Evolutionary conservation across 2,329 filamentous ascomycete genomes (phyloP), one percentile per base, ranked within the genome.

Genomic region (Cladosporium austrohemisphaericum): DNA sequence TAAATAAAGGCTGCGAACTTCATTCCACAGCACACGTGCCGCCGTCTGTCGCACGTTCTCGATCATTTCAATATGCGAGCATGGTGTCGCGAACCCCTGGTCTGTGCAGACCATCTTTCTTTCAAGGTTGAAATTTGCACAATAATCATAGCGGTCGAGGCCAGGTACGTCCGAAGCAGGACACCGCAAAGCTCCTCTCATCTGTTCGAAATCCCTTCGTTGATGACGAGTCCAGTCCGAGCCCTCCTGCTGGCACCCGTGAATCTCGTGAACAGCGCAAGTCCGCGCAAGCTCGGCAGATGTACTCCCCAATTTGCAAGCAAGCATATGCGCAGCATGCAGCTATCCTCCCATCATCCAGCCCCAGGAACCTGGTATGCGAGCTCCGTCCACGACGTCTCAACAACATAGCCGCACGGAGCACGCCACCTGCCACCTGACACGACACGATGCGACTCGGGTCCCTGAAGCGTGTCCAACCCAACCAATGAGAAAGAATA

Each of bases 21-120:
- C 46, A 52, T 51, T 47, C 41, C 56, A 56, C 53, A 38, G 49
- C 53, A 52, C 56, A 56, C 57, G 57, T 59, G 56, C 56, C 55
- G 57, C 52, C 49, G 49, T 55, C 46, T 51, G 53, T 59, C 49
- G 54, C 54, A 58, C 55, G 49, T 53, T 54, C 46, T 49, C 37
- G 38, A 48, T 45, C 51, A n/a, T 36, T 49, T 32, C 20, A 41
- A 13, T 1, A 28, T 35, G 32, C 29, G 19, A 35, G 37, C 10
- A 29, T 41, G 37, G 37, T 49, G 14, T 43, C 37, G 41, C 38
- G 56, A 62, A 61, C 57, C 20, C 49, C 50, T 62, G 60, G 56
- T 56, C 59, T 50, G 57, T 61, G 60, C 57, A 23, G 22, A n/a
- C 19, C 16, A 41, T 26, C 38, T 16, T 29, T 28, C 25, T 14